Conservation (phyloP, 192 early-diverging fungal genomes). For the Backusella australiensis region DNA sequence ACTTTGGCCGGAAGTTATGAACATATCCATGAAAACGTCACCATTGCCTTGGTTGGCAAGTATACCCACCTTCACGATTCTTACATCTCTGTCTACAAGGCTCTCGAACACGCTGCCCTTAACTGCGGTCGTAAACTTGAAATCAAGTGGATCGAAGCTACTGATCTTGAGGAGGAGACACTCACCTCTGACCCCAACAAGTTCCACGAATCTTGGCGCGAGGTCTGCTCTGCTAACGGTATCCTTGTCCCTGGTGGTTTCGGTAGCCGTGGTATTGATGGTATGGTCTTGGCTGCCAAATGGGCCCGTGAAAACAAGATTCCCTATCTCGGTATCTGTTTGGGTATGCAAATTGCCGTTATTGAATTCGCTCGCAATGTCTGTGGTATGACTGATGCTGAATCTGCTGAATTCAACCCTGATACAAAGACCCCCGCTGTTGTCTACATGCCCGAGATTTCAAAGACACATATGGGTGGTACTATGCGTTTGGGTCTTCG, state of each 20-base stretch:
- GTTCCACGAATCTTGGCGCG: conserved; percentile 95
- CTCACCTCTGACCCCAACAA: conserved; percentile 81
- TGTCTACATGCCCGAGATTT: conserved; percentile 97
- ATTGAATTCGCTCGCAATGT: conserved; percentile 97
- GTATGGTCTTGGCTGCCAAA: conserved; percentile 90
- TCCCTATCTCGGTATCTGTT: conserved; percentile 97
- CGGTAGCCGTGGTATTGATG: conserved; percentile 93
- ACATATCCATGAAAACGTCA: conserved; percentile 76
- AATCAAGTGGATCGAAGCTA: conserved; percentile 93
- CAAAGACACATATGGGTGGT: conserved; percentile 86
- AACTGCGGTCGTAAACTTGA: conserved; percentile 80
- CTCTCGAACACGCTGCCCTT: conserved; percentile 91
- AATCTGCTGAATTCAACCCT: conserved; percentile 83
- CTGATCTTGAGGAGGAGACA: conserved; percentile 78
- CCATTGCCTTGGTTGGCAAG: conserved; percentile 93
- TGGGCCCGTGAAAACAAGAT: conserved; percentile 97
- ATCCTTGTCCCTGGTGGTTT: conserved; percentile 98
- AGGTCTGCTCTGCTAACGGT: conserved; percentile 82
- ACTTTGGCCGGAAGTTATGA: conserved; percentile 55
- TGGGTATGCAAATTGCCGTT: conserved; percentile 95
- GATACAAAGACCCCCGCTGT: conserved; percentile 73
- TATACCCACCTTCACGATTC: conserved; percentile 96
- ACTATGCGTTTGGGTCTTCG: conserved; percentile 95
- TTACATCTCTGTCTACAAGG: conserved; percentile 97
- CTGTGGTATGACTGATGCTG: conserved; percentile 73